Base-by-base conservation (phyloP, 257 asterid genomes). In the Solanum dulcamara region DNA sequence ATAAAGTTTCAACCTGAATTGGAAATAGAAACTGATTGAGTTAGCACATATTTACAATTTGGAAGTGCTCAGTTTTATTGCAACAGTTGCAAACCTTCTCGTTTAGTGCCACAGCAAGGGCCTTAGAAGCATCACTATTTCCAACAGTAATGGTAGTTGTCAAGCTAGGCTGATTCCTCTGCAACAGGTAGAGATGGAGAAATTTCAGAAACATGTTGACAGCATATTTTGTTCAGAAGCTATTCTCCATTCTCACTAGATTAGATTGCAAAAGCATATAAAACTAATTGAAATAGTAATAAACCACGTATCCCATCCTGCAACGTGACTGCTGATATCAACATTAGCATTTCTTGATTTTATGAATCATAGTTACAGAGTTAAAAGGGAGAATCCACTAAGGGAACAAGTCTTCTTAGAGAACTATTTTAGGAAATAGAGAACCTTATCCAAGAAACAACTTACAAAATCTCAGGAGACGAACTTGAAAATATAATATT, bases 61-160 rank as follows among this genome's bases (percentile, higher is more conserved):
- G 53, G 48, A 51, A 83, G 53, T 26, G 60, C 59, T 70, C 22
- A 82, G 82, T 81, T 10, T 32, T 42, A n/a, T 53, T 42, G 86
- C 83, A 88, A 80, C 85, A 85, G 59, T 70, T 68, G 51, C 53
- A 80, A 85, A 97, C 98, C 99, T 97, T 97, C 92, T 97, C 98
- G 22, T 95, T 96, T 93, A 95, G 88, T 22, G 97, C 99, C 93
- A 88, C 89, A 85, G 97, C 90, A 88, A 97, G 92, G 85, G 91
- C 93, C 74, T 91, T 92, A 26, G 96, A 94, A 79, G 89, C 81
- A 85, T 92, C 95, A 64, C 87, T 88, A 86, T 85, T 86, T 87
- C 86, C 91, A 62, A 84, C 75, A 72, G 85, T 87, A 87, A 81
- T 72, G 46, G 88, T 83, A 38, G 90, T 84, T 74, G 87, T 88